phyloP scores from a whole-genome alignment of 2,329 filamentous ascomycete genomes.

The Stagonosporopsis rhizophila region DNA sequence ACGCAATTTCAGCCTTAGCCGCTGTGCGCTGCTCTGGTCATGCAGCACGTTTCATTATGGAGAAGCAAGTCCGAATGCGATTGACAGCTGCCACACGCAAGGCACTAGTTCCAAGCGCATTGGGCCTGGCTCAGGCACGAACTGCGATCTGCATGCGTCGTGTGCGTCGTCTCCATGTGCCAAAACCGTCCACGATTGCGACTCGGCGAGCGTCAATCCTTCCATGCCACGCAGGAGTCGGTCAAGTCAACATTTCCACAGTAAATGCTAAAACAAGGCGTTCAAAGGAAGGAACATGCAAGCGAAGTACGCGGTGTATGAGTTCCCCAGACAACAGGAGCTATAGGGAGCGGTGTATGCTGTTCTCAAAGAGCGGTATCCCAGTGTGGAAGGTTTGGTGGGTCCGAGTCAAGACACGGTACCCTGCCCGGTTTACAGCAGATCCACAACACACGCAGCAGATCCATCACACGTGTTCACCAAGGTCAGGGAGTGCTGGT shows the following conservation, averaged over 20 bases:
- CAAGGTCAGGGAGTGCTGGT: conserved; percentile 7
- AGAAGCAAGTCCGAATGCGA: conserved; percentile 6
- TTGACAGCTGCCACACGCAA: conserved; percentile 12
- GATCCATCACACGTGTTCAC: conserved; percentile 15
- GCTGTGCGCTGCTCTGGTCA: conserved; percentile 6
- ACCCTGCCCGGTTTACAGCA: conserved; percentile 2
- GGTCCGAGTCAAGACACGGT: conserved; percentile 9
- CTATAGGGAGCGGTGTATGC: conserved; percentile 16
- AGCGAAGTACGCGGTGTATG: not conserved
- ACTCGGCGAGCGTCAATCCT: conserved; percentile 2
- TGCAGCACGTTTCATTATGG: conserved; percentile 10
- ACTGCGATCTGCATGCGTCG: conserved; percentile 10
- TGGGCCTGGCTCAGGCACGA: conserved; percentile 15
- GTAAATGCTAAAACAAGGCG: not conserved
- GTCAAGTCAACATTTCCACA: conserved; percentile 5
- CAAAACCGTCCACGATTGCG: not conserved
- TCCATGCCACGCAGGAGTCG: not conserved
- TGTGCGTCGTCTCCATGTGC: conserved; percentile 3
- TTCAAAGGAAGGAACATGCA: conserved; percentile 3
- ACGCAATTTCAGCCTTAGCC: conserved; percentile 18
- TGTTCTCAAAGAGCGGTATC: conserved; percentile 19
- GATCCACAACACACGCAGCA: conserved; percentile 12
- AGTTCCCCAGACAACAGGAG: conserved; percentile 17
- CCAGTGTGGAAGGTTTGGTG: conserved; percentile 13
- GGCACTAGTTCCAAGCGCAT: conserved; percentile 2